These are phyloP conservation scores for Poronia punctata DNA, from an alignment of 495 filamentous ascomycete genomes.

Conservation along the genomic window DNA sequence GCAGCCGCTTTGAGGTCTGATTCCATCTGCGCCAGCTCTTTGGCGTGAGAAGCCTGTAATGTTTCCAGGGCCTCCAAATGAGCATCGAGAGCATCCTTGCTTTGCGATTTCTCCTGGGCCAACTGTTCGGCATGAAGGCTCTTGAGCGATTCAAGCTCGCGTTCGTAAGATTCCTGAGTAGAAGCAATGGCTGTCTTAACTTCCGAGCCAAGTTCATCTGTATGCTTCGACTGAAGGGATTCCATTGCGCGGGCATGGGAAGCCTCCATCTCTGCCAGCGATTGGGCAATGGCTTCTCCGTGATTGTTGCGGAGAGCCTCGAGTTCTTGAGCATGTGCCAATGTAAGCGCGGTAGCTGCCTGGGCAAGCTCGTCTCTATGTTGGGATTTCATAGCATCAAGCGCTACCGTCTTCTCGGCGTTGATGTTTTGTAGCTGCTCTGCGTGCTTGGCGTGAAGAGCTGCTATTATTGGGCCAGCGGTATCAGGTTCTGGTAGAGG, in stretches of 20 bases:
- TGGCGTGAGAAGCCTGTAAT: constrained; percentile 16
- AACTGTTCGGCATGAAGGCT: constrained; percentile 26
- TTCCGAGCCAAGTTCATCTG: constrained; percentile 31
- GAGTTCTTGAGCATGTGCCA: constrained; percentile 32
- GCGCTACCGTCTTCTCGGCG: constrained; percentile 36
- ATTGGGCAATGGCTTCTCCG: constrained; percentile 30
- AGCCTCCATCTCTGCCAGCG: constrained; percentile 23
- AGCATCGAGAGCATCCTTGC: constrained; percentile 13
- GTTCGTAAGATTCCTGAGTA: constrained; percentile 22
- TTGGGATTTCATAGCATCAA: constrained; percentile 38
- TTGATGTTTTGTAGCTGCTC: constrained; percentile 36
- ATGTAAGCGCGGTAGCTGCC: constrained; percentile 27
- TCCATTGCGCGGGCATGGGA: constrained; percentile 29
- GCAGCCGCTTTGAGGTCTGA: constrained; percentile 21
- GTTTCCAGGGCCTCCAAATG: constrained; percentile 17
- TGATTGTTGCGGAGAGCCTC: constrained; percentile 33
- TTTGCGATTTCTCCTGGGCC: constrained; percentile 23
- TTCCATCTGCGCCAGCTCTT: constrained; percentile 16
- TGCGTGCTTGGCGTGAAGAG: constrained; percentile 37
- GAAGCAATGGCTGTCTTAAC: constrained; percentile 24
- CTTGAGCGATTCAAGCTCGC: constrained; percentile 34
- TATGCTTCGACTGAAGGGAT: constrained; percentile 35
- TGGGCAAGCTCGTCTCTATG: constrained; percentile 36
- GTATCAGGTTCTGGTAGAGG: constrained; percentile 26
- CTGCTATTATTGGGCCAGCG: constrained; percentile 15